Percentiles rank a stretch among this genome's conserved stretches.
phyloP scores from a whole-genome alignment of 2,329 filamentous ascomycete species.

The Alternaria dauci region DNA sequence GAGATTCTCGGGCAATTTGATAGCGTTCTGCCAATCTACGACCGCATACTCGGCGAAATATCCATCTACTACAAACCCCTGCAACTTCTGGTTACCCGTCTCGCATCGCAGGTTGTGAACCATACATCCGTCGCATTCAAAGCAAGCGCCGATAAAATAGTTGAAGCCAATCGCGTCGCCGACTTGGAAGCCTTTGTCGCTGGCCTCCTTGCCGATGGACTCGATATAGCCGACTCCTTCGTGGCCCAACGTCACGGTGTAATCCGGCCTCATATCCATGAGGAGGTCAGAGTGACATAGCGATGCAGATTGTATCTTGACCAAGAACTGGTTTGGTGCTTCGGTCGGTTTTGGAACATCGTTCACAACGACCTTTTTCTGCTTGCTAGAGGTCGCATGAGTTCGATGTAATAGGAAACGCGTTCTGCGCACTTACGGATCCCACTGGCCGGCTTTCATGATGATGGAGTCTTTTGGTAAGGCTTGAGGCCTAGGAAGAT shows the following conservation, averaged over 20 bases:
- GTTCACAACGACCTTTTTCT: constrained; percentile 42
- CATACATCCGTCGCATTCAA: constrained; percentile 58
- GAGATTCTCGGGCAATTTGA: constrained; percentile 51
- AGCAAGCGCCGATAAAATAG: constrained; percentile 58
- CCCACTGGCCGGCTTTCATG: constrained; percentile 19
- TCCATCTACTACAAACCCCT: constrained; percentile 56
- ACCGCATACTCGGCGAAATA: constrained; percentile 60
- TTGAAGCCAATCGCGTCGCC: constrained; percentile 59
- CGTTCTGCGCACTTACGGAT: constrained; percentile 1
- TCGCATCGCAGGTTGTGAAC: constrained; percentile 55
- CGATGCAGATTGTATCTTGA: constrained; percentile 44
- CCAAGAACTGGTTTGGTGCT: constrained; percentile 37
- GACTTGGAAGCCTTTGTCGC: constrained; percentile 52
- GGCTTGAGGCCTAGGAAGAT: background rate
- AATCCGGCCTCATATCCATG: constrained; percentile 36
- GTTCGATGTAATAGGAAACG: background rate
- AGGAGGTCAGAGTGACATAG: constrained; percentile 45
- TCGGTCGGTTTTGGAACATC: constrained; percentile 36
- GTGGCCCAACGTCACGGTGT: constrained; percentile 53
- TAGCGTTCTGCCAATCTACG: constrained; percentile 57
- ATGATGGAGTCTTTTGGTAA: no score
- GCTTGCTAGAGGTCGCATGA: constrained; percentile 19
- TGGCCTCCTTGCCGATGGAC: constrained; percentile 44
- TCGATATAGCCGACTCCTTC: constrained; percentile 58
- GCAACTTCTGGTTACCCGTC: constrained; percentile 51